Percentiles rank a stretch among this genome's conserved stretches.
These are phyloP conservation scores for Didymella sp. DNA, from an alignment of 2,329 filamentous ascomycete species.

Conservation along the genomic window DNA sequence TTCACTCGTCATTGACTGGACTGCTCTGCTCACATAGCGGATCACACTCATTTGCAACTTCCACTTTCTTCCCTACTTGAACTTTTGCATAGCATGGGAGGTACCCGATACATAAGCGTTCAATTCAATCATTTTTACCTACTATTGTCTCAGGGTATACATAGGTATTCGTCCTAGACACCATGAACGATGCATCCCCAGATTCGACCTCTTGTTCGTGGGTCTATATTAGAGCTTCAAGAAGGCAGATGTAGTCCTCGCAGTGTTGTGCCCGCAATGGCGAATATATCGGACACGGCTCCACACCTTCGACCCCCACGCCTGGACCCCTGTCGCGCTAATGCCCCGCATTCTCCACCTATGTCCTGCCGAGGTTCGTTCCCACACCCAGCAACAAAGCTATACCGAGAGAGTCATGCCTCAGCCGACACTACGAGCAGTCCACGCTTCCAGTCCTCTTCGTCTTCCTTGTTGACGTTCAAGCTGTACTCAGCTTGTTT, in stretches of 20 bases:
- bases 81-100: not conserved
- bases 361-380: conserved; percentile 16
- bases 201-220: no score
- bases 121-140: not conserved
- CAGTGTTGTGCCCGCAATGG: no score
- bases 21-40: not conserved
- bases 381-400: conserved; percentile 2
- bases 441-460: not conserved
- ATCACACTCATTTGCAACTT: not conserved
- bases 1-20: not conserved
- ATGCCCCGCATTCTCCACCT: conserved; percentile 16
- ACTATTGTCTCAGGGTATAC: not conserved
- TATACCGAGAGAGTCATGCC: conserved; percentile 17
- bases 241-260: no score
- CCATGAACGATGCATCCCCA: not conserved
- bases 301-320: no score
- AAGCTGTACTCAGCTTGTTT: not conserved
- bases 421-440: not conserved
- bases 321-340: conserved; percentile 10
- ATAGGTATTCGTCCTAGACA: not conserved
- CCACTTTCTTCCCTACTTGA: not conserved
- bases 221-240: no score
- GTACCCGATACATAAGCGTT: not conserved
- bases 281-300: no score
- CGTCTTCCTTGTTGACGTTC: not conserved